Evolutionary conservation across 1,139 yeast genomes (phyloP).

Genomic region (Magnusiomyces ingens): DNA sequence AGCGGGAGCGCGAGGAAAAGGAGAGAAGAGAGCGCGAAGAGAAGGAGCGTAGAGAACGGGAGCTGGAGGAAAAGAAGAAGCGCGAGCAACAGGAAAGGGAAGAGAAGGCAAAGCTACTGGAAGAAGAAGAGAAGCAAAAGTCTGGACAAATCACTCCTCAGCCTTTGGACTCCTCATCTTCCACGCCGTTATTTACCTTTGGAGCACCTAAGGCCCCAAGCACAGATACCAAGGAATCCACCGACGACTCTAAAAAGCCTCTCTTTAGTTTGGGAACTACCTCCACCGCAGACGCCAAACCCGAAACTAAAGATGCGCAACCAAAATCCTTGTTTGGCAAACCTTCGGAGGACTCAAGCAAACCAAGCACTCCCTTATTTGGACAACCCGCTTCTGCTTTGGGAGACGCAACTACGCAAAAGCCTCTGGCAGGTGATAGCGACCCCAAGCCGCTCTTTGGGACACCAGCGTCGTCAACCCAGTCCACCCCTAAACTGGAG

Average conservation of each 20-base stretch:
- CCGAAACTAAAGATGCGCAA: background rate
- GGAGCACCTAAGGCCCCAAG: background rate
- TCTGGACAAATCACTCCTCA: background rate
- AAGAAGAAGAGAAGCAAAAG: background rate
- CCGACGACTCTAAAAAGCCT: background rate
- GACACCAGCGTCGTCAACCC: too few species aligned
- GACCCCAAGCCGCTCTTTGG: too few species aligned
- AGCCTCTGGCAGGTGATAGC: too few species aligned
- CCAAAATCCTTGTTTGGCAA: background rate
- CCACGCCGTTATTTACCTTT: background rate
- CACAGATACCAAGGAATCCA: background rate
- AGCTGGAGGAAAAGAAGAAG: background rate
- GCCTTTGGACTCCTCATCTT: background rate
- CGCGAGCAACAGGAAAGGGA: background rate
- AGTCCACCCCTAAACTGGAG: too few species aligned
- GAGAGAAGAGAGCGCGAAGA: conserved; percentile 1
- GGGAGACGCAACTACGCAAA: too few species aligned
- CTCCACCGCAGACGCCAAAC: background rate
- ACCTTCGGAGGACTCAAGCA: background rate
- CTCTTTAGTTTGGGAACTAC: background rate
- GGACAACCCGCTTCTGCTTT: too few species aligned
- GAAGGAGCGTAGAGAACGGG: background rate
- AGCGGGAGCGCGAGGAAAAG: conserved; percentile 5
- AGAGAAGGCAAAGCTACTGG: background rate
- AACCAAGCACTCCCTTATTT: too few species aligned